Evolutionary conservation across 1,139 yeast species (phyloP).

Genomic region (Suhomyces bolitotheri): DNA sequence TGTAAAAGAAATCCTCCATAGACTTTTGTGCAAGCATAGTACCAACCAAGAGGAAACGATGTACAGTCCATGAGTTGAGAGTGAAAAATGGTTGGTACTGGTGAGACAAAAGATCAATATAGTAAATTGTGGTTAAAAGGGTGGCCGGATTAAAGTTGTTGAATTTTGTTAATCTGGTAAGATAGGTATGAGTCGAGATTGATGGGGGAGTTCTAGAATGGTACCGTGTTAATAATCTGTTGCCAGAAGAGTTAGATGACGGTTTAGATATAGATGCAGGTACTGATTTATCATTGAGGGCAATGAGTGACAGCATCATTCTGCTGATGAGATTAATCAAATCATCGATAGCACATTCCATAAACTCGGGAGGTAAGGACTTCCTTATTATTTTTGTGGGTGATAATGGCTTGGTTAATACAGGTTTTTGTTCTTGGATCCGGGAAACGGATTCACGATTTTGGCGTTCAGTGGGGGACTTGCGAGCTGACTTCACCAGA

Average conservation of each 20-base stretch:
- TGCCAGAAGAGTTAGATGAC: slow-evolving; percentile 18
- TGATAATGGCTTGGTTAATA: slow-evolving; percentile 3
- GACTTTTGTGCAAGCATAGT: slow-evolving; percentile 92
- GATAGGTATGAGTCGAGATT: slow-evolving; percentile 76
- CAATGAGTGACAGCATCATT: slow-evolving; percentile 73
- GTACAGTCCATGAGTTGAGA: slow-evolving; percentile 88
- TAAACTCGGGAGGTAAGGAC: slow-evolving; percentile 57
- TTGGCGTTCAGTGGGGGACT: slow-evolving; percentile 1
- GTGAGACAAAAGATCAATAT: slow-evolving; percentile 79
- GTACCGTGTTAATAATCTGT: slow-evolving; percentile 68
- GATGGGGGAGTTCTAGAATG: slow-evolving; percentile 92
- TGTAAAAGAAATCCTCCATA: slow-evolving; percentile 89
- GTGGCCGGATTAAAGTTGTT: slow-evolving; percentile 85
- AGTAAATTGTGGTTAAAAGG: slow-evolving; percentile 76
- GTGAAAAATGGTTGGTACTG: slow-evolving; percentile 78
- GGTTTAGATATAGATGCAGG: slow-evolving; percentile 37
- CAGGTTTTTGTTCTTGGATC: slow-evolving; percentile 2
- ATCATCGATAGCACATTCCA: slow-evolving; percentile 68
- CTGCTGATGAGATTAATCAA: slow-evolving; percentile 71
- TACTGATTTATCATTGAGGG: slow-evolving; percentile 61
- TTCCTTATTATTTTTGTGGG: slow-evolving; percentile 10
- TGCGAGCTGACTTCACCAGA: slow-evolving; percentile 1
- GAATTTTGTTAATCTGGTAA: slow-evolving; percentile 76
- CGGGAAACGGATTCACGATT: slow-evolving; percentile 3
- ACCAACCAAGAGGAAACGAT: slow-evolving; percentile 84